Base-by-base conservation (phyloP, 768 basidiomycete species). In the Clavulina sp. region DNA sequence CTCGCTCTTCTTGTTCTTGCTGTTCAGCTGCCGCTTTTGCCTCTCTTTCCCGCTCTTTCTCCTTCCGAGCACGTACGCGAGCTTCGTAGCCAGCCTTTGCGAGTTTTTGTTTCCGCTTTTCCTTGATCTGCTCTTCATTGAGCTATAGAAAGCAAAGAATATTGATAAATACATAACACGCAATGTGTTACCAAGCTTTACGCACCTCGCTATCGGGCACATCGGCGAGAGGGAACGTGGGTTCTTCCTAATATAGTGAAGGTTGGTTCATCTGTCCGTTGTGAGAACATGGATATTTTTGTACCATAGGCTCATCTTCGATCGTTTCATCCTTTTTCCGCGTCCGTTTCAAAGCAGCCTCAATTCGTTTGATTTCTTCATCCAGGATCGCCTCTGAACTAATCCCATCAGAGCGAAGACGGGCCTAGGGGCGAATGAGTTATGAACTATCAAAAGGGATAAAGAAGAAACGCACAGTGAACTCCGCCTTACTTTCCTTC, bases 71-170 rank as follows among this genome's bases (percentile, higher is more conserved):
- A 1, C 87, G 79, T 31, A 78, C 76, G 21, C 95, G 80, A 0
- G 92, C 88, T 53, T 97, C 93, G 63, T 81, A 91, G 1, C 86
- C 87, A 0, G 91, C 88, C 64, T 95, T 97, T 68, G 92, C 69
- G 30, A 97, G 71, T 57, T 79, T 83, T 63, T 99, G 95, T 60
- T 82, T 85, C 60, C 80, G 80, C 69, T 97, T 99, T 65, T 99
- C 95, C 63, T 86, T 96, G 32, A 96, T 62, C 24, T 79, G 74
- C 36, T 93, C 91, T 60, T 97, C 92, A 58, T 87, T 85, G 5
- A 89, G 72, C 82, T 87, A 53, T 1, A 23, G 24, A 5, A 38
- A 50, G 18, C 16, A 32, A 18, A 23, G 16, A 32, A 24, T 21
- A 21, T 29, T n/a, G 41, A 54, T n/a, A 21, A 21, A 30, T 18